Evolutionary conservation across 768 basidiomycete species (phyloP).

Genomic region (Thelephora aurantiotincta): DNA sequence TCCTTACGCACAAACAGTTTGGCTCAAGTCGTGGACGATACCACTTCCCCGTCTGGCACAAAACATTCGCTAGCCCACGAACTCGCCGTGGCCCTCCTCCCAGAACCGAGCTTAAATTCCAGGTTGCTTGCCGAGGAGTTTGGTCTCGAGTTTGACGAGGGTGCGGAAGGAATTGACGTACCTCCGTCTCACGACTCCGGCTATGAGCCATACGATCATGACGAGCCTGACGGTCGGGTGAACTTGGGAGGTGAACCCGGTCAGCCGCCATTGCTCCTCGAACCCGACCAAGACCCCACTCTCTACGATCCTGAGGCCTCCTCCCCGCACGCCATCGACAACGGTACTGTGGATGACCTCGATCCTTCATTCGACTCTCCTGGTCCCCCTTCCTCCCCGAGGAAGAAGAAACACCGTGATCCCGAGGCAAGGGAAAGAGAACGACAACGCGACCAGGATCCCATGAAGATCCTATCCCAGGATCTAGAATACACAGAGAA

Average conservation of each 20-base stretch:
- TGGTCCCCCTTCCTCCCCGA: conserved; percentile 17
- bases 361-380: conserved; percentile 32
- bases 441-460: conserved; percentile 27
- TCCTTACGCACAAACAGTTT: conserved; percentile 34
- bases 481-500: conserved; percentile 67
- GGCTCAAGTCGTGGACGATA: conserved; percentile 24
- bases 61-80: conserved; percentile 76
- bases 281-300: conserved; percentile 14
- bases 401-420: no score
- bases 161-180: conserved; percentile 69
- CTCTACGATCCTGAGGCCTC: conserved; percentile 3
- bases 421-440: background rate
- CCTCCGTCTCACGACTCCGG: conserved; percentile 9
- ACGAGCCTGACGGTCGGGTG: conserved; percentile 19
- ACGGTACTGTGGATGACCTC: conserved; percentile 12
- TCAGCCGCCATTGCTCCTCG: background rate
- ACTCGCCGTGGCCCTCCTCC: conserved; percentile 76
- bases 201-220: conserved; percentile 1
- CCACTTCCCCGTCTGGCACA: conserved; percentile 19
- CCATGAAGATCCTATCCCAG: conserved; percentile 58
- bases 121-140: conserved; percentile 78
- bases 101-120: conserved; percentile 68
- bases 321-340: conserved; percentile 1
- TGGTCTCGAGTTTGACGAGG: conserved; percentile 81
- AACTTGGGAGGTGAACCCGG: conserved; percentile 6